Conservation (phyloP, 768 basidiomycete genomes). For the Leccinum ochraceum region DNA sequence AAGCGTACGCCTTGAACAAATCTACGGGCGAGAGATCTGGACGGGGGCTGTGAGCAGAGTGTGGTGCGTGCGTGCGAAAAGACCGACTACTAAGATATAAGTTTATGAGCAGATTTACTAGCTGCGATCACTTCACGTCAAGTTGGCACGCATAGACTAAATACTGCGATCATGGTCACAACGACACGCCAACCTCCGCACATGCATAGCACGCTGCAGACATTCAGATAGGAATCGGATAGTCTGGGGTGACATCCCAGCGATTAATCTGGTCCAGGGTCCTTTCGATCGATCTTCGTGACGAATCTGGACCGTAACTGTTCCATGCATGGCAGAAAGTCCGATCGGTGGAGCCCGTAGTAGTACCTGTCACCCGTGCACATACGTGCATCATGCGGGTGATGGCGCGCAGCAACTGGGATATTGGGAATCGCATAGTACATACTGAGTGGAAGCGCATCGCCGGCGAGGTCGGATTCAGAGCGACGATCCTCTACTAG, state of each 20-base stretch:
- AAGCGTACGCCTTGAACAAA: no score
- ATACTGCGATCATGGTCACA: not conserved
- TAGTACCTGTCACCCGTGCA: no score
- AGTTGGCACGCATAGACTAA: no score
- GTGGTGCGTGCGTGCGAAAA: no score
- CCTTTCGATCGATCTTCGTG: not conserved
- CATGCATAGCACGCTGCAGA: no score
- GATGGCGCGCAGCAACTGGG: not conserved
- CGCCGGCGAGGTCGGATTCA: not conserved
- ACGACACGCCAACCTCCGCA: not conserved
- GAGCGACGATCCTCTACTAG: not conserved
- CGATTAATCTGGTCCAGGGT: not conserved
- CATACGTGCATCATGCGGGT: not conserved
- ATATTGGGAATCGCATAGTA: not conserved
- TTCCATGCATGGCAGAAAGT: not conserved
- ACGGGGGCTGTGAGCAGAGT: no score
- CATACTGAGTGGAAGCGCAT: not conserved
- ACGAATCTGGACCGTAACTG: not conserved
- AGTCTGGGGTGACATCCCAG: not conserved
- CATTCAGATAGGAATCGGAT: not conserved
- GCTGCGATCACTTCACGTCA: no score
- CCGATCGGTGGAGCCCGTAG: not conserved
- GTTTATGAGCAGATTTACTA: no score
- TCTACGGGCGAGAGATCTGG: no score
- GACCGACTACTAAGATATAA: no score